Base-by-base conservation (phyloP, 352 stramenopile genomes). In the Globisporangium ultimum region DNA sequence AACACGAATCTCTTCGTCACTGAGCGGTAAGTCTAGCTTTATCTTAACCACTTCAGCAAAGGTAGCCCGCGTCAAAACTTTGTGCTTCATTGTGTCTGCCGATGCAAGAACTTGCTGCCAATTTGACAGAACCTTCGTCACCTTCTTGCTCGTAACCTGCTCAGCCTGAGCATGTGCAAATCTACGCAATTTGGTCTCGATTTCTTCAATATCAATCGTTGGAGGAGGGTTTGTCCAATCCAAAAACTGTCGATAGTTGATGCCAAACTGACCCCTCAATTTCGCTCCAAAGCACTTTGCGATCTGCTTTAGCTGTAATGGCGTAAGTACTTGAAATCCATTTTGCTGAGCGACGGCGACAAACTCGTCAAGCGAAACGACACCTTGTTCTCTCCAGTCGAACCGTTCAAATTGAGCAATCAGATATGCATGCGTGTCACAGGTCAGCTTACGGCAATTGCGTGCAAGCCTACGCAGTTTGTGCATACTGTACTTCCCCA, bases 161-260 rank as follows among this genome's bases (percentile, higher is more conserved):
- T 73, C 61, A 12, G 73, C 72, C 60, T 78, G 61, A 17, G 43
- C 53, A 15, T 79, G 57, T 10, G 68, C 80, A 40, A 62, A 72
- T n/a, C 62, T 62, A 20, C 71, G 79, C 10, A 90, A 64, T 41
- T 86, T 87, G 21, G 60, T 45, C 41, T 89, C 79, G 14, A 88
- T 58, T 14, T 59, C 60, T 22, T 76, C 68, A 18, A 88, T 74
- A 24, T 75, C 66, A 9, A 71, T 51, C 20, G 66, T 36, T 15
- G 66, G 53, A 50, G 18, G 58, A 17, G 74, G 80, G 8, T 73
- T 86, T 36, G 75, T 79, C 83, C 83, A 92, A 53, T 90, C 74
- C 32, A 92, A 54, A 21, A 89, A 88, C 40, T 85, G 68, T 3
- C 67, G 67, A 49, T 88, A 90, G 36, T 89, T 85, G 28, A 92